phyloP scores from a whole-genome alignment of 176 grass and related monocot genomes.

The Musa schizocarpa region DNA sequence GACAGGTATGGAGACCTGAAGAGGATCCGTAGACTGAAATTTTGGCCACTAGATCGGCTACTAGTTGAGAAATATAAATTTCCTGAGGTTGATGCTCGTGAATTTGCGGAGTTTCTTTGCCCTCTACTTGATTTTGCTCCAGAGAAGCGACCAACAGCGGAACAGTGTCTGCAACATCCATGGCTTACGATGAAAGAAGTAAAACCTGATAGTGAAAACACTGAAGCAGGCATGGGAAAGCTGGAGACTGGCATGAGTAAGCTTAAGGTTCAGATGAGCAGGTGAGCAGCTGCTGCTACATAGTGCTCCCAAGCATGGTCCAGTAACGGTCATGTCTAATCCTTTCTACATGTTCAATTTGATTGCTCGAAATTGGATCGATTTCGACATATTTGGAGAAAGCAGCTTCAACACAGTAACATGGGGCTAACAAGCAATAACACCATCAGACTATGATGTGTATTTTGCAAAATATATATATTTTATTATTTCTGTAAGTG shows the following conservation, averaged over 20 bases:
- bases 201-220: conserved; percentile 10
- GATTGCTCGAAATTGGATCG: conserved; percentile 4
- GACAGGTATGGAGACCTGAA: conserved; percentile 91
- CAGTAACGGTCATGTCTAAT: not conserved
- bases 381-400: not conserved
- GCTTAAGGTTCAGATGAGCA: not conserved
- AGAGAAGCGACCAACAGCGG: conserved; percentile 30
- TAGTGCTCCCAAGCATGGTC: not conserved
- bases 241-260: conserved; percentile 20
- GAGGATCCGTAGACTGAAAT: conserved; percentile 77
- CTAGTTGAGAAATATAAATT: conserved; percentile 73
- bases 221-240: conserved; percentile 6
- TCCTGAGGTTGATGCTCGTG: conserved; percentile 44
- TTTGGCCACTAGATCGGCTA: conserved; percentile 58
- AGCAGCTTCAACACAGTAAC: not conserved
- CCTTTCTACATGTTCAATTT: not conserved
- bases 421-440: conserved; percentile 4
- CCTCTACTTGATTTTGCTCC: conserved; percentile 60
- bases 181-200: not conserved
- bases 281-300: not conserved
- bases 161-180: conserved; percentile 8
- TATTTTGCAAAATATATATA: conserved; percentile 6
- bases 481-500: conserved; percentile 5
- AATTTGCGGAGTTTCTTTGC: conserved; percentile 63
- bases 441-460: not conserved